These are phyloP conservation scores for Zea luxurians DNA, from an alignment of 176 grass and related monocot genomes.

Conservation along the genomic window DNA sequence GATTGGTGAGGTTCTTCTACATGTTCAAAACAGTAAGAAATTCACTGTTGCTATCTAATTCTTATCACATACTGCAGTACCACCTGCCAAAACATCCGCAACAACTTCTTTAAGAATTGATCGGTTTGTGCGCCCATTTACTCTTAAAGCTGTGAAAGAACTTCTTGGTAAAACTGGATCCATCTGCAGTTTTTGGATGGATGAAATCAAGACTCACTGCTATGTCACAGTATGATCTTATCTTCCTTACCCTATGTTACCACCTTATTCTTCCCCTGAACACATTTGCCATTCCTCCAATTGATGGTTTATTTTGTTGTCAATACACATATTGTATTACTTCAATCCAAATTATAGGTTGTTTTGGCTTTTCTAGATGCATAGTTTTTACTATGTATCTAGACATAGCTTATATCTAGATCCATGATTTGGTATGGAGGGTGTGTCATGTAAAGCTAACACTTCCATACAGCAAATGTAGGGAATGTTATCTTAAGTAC, in stretches of 20 bases:
- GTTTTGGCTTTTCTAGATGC: not conserved
- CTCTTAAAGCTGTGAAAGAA: constrained; percentile 93
- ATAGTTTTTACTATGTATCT: too few relatives aligned
- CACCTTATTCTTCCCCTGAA: not conserved
- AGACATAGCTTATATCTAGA: not conserved
- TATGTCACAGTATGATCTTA: constrained; percentile 81
- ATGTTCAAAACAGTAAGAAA: not conserved
- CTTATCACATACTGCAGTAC: constrained; percentile 50
- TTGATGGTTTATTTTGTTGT: not conserved
- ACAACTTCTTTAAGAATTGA: constrained; percentile 93
- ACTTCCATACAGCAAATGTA: not conserved
- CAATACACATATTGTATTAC: not conserved
- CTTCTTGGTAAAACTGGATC: constrained; percentile 94
- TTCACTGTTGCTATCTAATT: constrained; percentile 12
- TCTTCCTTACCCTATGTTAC: constrained; percentile 18
- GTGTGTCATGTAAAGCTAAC: not conserved
- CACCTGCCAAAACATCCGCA: constrained; percentile 64
- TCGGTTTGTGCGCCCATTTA: constrained; percentile 90
- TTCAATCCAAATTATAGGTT: not conserved
- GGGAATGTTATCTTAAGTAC: constrained; percentile 9
- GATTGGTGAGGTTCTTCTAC: constrained; percentile 52
- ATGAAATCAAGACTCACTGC: constrained; percentile 98
- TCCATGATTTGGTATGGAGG: not conserved
- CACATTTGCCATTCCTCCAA: constrained; percentile 6
- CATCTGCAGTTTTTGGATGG: constrained; percentile 93